A percentile compares a stretch with the other conserved stretches of the same genome.
Conservation (phyloP, 805 yeast genomes). For the Barnettozyma sp. region DNA sequence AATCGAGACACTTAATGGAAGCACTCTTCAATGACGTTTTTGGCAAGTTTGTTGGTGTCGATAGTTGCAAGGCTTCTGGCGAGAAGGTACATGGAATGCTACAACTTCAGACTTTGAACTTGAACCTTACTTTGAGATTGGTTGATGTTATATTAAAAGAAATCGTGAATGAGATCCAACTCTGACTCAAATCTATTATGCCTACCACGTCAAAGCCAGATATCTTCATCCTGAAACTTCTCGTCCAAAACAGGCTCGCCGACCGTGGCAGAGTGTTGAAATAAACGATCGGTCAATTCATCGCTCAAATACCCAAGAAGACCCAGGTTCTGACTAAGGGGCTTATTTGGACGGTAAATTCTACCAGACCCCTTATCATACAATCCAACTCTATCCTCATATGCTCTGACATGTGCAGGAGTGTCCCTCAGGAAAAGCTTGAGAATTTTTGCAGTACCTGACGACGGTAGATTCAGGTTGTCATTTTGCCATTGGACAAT, state of each 20-base stretch:
- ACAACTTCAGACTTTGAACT: constrained; percentile 67
- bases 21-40: constrained; percentile 56
- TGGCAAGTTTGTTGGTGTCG: constrained; percentile 65
- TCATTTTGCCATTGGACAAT: no score
- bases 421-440: constrained; percentile 1
- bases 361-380: no score
- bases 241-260: constrained; percentile 1
- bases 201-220: not conserved
- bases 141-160: constrained; percentile 51
- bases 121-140: constrained; percentile 52
- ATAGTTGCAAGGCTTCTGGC: constrained; percentile 59
- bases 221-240: not conserved
- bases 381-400: not conserved
- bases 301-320: not conserved
- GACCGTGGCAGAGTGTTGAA: not conserved
- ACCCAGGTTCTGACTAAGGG: not conserved
- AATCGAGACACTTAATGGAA: constrained; percentile 51
- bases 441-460: not conserved
- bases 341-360: not conserved
- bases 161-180: constrained; percentile 19
- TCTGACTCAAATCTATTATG: not conserved
- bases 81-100: constrained; percentile 52
- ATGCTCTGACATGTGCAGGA: not conserved
- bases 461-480: no score
- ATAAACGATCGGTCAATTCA: not conserved